These are phyloP conservation scores for Starmerella cellae DNA, from an alignment of 805 yeast genomes.

Conservation along the genomic window DNA sequence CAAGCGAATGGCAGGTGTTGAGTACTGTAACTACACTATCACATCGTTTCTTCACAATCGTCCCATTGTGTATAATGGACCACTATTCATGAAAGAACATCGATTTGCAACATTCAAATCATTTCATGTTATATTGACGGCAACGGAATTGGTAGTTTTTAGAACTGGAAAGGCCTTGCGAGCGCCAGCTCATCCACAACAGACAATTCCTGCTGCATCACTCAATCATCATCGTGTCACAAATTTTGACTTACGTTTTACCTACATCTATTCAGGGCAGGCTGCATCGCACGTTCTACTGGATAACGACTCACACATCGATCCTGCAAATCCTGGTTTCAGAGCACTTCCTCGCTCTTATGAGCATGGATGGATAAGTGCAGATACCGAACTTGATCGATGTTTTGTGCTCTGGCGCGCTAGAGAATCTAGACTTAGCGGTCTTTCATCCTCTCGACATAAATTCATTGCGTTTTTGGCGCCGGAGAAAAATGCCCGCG, in stretches of 20 bases:
- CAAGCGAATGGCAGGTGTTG: slow-evolving; percentile 6
- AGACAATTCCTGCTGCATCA: slow-evolving; percentile 32
- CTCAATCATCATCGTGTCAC: slow-evolving; percentile 38
- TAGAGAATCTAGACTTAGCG: slow-evolving; percentile 35
- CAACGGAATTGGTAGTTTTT: slow-evolving; percentile 54
- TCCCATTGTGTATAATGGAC: slow-evolving; percentile 50
- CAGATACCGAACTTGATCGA: slow-evolving; percentile 61
- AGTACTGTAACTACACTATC: slow-evolving; percentile 5
- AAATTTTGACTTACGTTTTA: slow-evolving; percentile 48
- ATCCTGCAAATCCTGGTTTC: slow-evolving; percentile 40
- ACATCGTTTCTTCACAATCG: slow-evolving; percentile 47
- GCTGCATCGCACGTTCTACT: slow-evolving; percentile 46
- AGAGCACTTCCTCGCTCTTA: slow-evolving; percentile 58
- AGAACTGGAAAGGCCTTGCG: slow-evolving; percentile 11
- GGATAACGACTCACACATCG: slow-evolving; percentile 33
- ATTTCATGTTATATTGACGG: slow-evolving; percentile 50
- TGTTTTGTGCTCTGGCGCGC: slow-evolving; percentile 71
- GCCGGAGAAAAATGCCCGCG: slow-evolving; percentile 68
- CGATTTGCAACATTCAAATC: slow-evolving; percentile 55
- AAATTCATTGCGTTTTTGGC: slow-evolving; percentile 61
- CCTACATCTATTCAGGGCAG: slow-evolving; percentile 66
- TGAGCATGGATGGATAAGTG: slow-evolving; percentile 70
- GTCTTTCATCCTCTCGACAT: slow-evolving; percentile 37
- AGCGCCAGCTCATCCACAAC: slow-evolving; percentile 22
- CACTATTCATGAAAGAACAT: slow-evolving; percentile 52